Conservation (phyloP, 1,139 yeast genomes). For the Suhomyces bokatorum region DNA sequence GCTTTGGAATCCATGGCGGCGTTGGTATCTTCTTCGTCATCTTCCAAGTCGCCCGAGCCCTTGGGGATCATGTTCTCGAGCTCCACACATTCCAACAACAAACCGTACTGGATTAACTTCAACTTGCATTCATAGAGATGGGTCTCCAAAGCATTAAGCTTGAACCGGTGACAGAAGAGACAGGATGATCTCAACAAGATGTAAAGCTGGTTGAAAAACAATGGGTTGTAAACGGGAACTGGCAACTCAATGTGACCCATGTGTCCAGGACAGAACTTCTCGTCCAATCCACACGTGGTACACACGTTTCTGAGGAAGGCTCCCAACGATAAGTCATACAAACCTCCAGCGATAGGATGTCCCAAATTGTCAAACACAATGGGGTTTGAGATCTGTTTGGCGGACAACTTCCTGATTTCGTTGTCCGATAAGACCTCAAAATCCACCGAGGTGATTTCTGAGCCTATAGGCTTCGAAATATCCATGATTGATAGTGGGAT, state of each 20-base stretch:
- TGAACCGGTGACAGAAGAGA: constrained; percentile 86
- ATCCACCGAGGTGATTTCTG: constrained; percentile 90
- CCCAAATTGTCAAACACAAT: constrained; percentile 93
- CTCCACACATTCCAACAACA: constrained; percentile 73
- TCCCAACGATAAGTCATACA: constrained; percentile 91
- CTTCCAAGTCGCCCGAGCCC: constrained; percentile 30
- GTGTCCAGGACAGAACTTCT: constrained; percentile 95
- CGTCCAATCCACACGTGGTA: constrained; percentile 95
- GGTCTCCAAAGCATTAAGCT: constrained; percentile 64
- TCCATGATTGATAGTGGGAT: constrained; percentile 56
- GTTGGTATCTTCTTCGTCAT: constrained; percentile 22
- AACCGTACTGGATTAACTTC: constrained; percentile 82
- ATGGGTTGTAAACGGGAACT: constrained; percentile 90
- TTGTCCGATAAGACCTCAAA: constrained; percentile 81
- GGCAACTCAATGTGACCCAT: constrained; percentile 98
- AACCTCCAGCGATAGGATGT: constrained; percentile 91
- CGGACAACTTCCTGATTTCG: constrained; percentile 84
- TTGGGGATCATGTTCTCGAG: constrained; percentile 60
- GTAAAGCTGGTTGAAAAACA: constrained; percentile 90
- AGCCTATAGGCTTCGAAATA: constrained; percentile 93
- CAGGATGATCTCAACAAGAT: constrained; percentile 82
- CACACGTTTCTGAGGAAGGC: constrained; percentile 88
- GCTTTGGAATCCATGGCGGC: constrained; percentile 38
- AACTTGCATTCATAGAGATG: constrained; percentile 80
- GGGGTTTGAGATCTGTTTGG: constrained; percentile 93